A percentile compares a stretch with the other conserved stretches of the same genome.
These are phyloP conservation scores for Allomyces arbusculus DNA, from an alignment of 192 early-diverging fungal species.

Conservation along the genomic window DNA sequence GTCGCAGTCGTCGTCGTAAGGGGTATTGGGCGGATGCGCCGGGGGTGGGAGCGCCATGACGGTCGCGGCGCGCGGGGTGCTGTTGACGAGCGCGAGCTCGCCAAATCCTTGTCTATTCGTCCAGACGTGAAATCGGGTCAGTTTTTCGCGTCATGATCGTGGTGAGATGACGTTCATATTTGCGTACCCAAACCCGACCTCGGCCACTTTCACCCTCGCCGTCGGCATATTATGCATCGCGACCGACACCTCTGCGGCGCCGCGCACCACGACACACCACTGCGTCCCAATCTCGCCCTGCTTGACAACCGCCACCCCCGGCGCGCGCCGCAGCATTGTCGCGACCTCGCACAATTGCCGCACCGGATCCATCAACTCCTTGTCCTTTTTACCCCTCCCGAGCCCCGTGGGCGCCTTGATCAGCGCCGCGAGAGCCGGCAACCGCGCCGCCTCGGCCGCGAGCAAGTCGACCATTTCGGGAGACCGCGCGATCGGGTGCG, in stretches of 20 bases:
- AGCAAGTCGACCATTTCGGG: background rate
- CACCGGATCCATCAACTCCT: background rate
- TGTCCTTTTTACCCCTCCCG: background rate
- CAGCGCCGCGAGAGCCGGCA: background rate
- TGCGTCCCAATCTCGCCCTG: background rate
- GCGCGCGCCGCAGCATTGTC: background rate
- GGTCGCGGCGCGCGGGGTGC: background rate
- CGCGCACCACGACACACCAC: background rate
- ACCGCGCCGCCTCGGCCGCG: background rate
- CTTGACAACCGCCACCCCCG: background rate
- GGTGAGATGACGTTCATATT: no score
- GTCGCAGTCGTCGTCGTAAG: no score
- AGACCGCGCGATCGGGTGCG: background rate
- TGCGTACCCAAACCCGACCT: background rate
- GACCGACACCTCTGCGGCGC: background rate
- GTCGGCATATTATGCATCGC: background rate
- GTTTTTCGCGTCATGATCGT: no score
- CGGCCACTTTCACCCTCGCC: background rate
- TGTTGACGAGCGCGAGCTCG: background rate
- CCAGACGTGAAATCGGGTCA: no score
- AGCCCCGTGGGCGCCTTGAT: background rate
- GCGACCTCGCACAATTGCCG: background rate
- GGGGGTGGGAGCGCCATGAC: background rate
- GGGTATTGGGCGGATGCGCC: no score
- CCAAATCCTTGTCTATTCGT: background rate